Evolutionary conservation across 2,329 filamentous ascomycete species (phyloP), one percentile per base, ranked within the genome.

Genomic region (Sporothrix schenckii): DNA sequence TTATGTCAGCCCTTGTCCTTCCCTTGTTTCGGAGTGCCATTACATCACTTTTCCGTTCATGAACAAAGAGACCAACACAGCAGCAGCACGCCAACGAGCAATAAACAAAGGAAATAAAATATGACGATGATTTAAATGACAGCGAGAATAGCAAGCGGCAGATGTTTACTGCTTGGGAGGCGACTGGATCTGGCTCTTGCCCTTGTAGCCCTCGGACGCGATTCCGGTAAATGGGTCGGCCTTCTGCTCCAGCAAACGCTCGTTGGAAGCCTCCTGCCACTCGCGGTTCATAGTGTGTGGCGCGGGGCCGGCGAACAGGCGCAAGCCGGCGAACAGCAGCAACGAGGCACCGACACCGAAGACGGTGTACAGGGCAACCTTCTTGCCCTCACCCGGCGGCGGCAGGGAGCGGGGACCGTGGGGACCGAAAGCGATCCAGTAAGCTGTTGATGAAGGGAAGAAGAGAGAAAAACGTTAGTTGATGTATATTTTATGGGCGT

Each of bases 351-450:
- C 84, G 75, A 96, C 78, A 78, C 92, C 91, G 77, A 90, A 80
- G 72, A 85, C 79, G 71, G 92, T 90, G 82, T 93, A 92, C 79
- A 89, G 84, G 78, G 91, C 86, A 76, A 98, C 86, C 81, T 90
- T 94, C 82, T 88, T 87, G 82, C 86, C 87, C 87, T 97, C 94
- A 78, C 92, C 94, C 75, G 95, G 91, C 73, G 94, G 92, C 75
- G 91, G 81, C 74, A 86, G 84, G 76, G 94, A 90, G 77, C 95
- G 94, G 77, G 95, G 95, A 71, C 95, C 95, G 83, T 99, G 95
- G 79, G 94, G 90, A 75, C 95, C 95, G 80, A 99, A 99, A 75
- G 95, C 94, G 79, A 99, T 97, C 91, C 92, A 99, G 89, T 98
- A 99, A 75, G 95, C 95, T 99, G 80, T 14, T 41, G 13, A 24